phyloP scores from a whole-genome alignment of 2,329 filamentous ascomycete genomes.

The Cladosporium sphaerospermum region DNA sequence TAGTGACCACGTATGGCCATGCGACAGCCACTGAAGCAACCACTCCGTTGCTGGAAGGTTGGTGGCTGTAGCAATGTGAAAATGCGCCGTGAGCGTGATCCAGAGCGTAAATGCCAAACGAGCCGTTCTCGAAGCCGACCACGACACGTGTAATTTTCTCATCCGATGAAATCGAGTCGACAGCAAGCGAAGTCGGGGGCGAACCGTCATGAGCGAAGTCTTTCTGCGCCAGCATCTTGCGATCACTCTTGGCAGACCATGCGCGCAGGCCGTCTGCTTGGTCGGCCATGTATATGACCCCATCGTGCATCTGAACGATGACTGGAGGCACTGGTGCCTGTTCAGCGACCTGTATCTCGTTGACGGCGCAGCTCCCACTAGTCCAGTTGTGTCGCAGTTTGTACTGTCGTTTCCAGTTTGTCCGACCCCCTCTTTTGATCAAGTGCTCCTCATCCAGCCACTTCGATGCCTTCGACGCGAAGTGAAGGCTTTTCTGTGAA shows the following conservation, averaged over 20 bases:
- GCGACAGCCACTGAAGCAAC: conserved; percentile 66
- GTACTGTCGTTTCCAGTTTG: conserved; percentile 85
- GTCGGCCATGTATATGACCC: conserved; percentile 73
- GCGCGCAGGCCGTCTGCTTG: conserved; percentile 62
- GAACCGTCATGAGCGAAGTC: conserved; percentile 17
- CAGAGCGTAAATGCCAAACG: conserved; percentile 64
- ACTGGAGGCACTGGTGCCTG: conserved; percentile 51
- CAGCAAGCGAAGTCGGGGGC: conserved; percentile 57
- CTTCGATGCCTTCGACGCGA: conserved; percentile 51
- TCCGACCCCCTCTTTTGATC: conserved; percentile 45
- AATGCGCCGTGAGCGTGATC: conserved; percentile 43
- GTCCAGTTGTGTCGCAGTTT: conserved; percentile 88
- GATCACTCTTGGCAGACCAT: conserved; percentile 62
- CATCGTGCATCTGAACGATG: conserved; percentile 70
- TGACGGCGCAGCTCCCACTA: conserved; percentile 70
- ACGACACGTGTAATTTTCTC: conserved; percentile 40
- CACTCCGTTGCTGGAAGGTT: conserved; percentile 54
- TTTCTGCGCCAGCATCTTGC: conserved; percentile 52
- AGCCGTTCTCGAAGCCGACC: conserved; percentile 66
- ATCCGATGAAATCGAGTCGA: conserved; percentile 44
- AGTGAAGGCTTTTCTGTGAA: conserved; percentile 37
- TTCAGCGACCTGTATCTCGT: conserved; percentile 63
- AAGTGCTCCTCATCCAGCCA: conserved; percentile 57
- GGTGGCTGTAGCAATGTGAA: conserved; percentile 50
- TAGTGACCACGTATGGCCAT: conserved; percentile 70